These are phyloP conservation scores for Alternaria triticimaculans DNA, from an alignment of 2,329 filamentous ascomycete species.

Conservation along the genomic window DNA sequence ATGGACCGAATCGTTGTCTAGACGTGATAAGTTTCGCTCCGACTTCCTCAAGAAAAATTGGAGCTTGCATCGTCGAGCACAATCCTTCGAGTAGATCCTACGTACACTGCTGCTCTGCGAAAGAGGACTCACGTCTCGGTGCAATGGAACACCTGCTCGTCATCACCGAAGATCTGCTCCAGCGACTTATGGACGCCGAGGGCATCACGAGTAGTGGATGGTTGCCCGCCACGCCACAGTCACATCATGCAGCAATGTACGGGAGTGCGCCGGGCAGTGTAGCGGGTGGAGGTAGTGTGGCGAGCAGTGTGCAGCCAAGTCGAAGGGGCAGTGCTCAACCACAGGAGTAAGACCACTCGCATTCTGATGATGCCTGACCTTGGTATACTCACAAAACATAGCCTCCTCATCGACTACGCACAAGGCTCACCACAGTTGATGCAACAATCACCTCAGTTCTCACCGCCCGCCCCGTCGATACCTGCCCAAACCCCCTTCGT, in stretches of 20 bases:
- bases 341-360: constrained; percentile 29
- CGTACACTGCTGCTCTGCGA: constrained; percentile 43
- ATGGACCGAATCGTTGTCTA: constrained; percentile 44
- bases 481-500: constrained; percentile 11
- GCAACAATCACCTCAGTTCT: constrained; percentile 4
- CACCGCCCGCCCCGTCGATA: background rate
- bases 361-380: background rate
- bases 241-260: constrained; percentile 39
- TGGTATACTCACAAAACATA: background rate
- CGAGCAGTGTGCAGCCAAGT: constrained; percentile 27
- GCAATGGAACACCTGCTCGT: constrained; percentile 45
- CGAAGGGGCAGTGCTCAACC: constrained; percentile 36
- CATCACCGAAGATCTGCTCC: constrained; percentile 45
- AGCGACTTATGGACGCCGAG: constrained; percentile 41
- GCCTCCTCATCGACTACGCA: constrained; percentile 8
- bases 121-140: constrained; percentile 38
- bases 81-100: constrained; percentile 44
- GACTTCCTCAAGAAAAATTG: constrained; percentile 42
- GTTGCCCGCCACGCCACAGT: constrained; percentile 43
- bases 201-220: constrained; percentile 46
- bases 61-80: constrained; percentile 48
- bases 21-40: constrained; percentile 46
- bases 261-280: constrained; percentile 24
- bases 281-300: constrained; percentile 25
- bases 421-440: constrained; percentile 5